Evolutionary conservation across 192 early-diverging fungal species (phyloP).

Genomic region (Coemansia umbellata): DNA sequence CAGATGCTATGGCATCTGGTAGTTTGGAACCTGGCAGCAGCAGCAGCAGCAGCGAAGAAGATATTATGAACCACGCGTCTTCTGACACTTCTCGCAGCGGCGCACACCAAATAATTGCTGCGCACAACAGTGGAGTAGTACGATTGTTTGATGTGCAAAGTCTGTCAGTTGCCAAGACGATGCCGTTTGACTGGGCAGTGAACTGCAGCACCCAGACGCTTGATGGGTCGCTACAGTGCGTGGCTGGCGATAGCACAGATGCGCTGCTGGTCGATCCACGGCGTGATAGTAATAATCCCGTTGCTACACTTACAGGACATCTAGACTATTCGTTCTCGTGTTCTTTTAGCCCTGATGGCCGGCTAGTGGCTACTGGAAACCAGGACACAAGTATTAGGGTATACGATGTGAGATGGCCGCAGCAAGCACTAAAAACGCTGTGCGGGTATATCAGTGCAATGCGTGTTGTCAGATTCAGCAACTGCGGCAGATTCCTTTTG

Average conservation of each 20-base stretch:
- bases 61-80: slow-evolving; percentile 42
- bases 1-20: neutral
- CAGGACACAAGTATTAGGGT: slow-evolving; percentile 49
- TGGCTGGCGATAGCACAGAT: slow-evolving; percentile 40
- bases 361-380: slow-evolving; percentile 44
- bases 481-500: slow-evolving; percentile 33
- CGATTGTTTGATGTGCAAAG: slow-evolving; percentile 13
- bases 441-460: slow-evolving; percentile 44
- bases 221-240: slow-evolving; percentile 28
- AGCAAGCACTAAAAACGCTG: slow-evolving; percentile 16
- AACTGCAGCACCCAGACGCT: slow-evolving; percentile 35
- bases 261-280: slow-evolving; percentile 31
- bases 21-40: neutral
- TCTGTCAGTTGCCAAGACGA: neutral
- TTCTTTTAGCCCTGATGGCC: slow-evolving; percentile 40
- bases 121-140: slow-evolving; percentile 32
- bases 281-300: neutral
- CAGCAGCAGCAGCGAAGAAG: too few species aligned
- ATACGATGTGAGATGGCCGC: slow-evolving; percentile 45
- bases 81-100: slow-evolving; percentile 1
- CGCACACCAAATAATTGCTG: slow-evolving; percentile 2
- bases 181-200: slow-evolving; percentile 35
- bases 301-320: slow-evolving; percentile 34
- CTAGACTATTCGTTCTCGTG: slow-evolving; percentile 43
- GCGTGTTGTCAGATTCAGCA: slow-evolving; percentile 36